Evolutionary conservation across 1,284 basidiomycete genomes (phyloP).

Genomic region (Fomitopsis palustris): DNA sequence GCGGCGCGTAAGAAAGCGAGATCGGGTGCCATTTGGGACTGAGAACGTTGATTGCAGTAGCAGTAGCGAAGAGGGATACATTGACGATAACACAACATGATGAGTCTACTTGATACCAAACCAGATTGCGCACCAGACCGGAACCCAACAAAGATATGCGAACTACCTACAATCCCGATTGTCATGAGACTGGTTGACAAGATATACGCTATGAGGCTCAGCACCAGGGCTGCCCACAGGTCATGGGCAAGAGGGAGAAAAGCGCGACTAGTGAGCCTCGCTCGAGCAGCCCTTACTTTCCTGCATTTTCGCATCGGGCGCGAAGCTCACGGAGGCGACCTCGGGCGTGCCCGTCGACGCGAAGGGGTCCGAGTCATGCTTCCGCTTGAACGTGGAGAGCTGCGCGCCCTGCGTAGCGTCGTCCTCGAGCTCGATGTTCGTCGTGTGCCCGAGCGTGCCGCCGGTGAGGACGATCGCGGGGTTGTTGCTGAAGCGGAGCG

Average conservation of each 20-base stretch:
- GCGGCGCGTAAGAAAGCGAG: too few species aligned
- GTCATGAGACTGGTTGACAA: neutral
- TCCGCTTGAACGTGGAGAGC: neutral
- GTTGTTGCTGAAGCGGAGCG: constrained; percentile 13
- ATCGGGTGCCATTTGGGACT: too few species aligned
- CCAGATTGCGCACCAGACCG: neutral
- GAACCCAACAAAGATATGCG: neutral
- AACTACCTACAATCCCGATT: neutral
- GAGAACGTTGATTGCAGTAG: neutral
- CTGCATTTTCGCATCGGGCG: neutral
- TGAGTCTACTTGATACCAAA: neutral
- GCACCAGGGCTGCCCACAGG: neutral
- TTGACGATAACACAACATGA: neutral
- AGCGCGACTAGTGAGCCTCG: neutral
- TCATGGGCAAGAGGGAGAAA: neutral
- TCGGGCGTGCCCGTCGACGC: neutral
- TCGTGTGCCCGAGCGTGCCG: neutral
- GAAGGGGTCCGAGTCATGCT: neutral
- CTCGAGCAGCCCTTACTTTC: neutral
- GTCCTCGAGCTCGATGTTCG: neutral
- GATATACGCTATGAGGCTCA: neutral
- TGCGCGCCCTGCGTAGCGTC: neutral
- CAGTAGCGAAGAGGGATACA: neutral
- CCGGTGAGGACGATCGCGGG: neutral
- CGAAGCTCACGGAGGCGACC: neutral